Conservation (phyloP, 805 yeast species). For the Candida sphagnicola region DNA sequence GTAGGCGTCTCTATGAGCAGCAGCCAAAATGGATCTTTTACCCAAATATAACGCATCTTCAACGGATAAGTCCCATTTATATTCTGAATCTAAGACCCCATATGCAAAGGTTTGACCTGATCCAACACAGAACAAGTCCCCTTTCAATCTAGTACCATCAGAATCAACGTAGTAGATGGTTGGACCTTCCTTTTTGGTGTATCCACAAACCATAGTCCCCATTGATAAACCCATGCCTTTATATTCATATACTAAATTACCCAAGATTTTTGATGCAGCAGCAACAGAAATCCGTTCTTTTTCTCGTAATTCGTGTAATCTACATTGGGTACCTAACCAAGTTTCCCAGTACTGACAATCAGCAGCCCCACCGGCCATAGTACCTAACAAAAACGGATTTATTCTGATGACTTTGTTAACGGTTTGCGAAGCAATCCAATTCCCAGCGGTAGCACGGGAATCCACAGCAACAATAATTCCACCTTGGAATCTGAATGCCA, state of each 20-base stretch:
- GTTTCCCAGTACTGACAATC: slow-evolving; percentile 99
- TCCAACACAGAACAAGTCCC: slow-evolving; percentile 95
- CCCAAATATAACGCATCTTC: slow-evolving; percentile 95
- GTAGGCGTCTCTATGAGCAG: slow-evolving; percentile 97
- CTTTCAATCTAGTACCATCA: slow-evolving; percentile 93
- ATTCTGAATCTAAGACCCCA: slow-evolving; percentile 93
- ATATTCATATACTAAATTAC: slow-evolving; percentile 86
- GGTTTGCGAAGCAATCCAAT: slow-evolving; percentile 97
- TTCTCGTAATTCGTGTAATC: slow-evolving; percentile 90
- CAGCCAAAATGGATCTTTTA: slow-evolving; percentile 93
- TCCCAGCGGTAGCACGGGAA: slow-evolving; percentile 96
- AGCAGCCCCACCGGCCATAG: slow-evolving; percentile 99
- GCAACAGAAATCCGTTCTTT: slow-evolving; percentile 94
- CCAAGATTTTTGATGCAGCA: slow-evolving; percentile 90
- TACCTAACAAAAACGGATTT: slow-evolving; percentile 91
- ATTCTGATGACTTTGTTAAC: slow-evolving; percentile 97
- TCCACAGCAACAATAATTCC: slow-evolving; percentile 97
- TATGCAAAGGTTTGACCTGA: slow-evolving; percentile 99
- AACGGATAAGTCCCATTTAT: slow-evolving; percentile 84
- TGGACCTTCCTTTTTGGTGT: slow-evolving; percentile 93
- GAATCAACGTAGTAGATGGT: slow-evolving; percentile 94
- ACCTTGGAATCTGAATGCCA: slow-evolving; percentile 93
- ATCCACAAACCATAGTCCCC: slow-evolving; percentile 99
- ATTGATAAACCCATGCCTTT: slow-evolving; percentile 98
- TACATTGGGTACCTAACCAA: slow-evolving; percentile 96